Evolutionary conservation across 306 rosid species (phyloP).

Genomic region (Prunus padus): DNA sequence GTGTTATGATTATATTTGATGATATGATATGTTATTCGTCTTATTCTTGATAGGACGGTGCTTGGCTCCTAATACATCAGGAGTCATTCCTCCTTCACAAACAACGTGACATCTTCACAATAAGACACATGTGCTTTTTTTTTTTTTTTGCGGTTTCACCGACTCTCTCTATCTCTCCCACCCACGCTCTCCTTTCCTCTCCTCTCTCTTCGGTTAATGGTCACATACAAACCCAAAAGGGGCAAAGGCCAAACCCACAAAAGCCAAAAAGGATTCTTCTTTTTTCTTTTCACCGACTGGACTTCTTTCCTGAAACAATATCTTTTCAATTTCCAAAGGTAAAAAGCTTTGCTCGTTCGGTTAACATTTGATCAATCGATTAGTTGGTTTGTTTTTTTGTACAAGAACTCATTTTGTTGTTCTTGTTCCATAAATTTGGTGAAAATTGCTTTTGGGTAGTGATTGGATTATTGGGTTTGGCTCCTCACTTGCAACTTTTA

Average conservation of each 20-base stretch:
- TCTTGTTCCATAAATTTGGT: neutral
- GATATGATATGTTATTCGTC: too few species aligned
- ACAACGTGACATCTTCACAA: too few species aligned
- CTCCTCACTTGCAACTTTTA: neutral
- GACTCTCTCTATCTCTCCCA: too few species aligned
- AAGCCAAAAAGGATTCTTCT: neutral
- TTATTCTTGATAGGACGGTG: too few species aligned
- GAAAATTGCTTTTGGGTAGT: neutral
- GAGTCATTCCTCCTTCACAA: too few species aligned
- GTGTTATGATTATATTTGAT: too few species aligned
- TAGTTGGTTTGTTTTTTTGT: neutral
- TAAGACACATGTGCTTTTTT: too few species aligned
- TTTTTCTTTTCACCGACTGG: neutral
- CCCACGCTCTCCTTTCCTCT: too few species aligned
- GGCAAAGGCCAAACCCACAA: slow-evolving; percentile 6
- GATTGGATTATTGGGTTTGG: slow-evolving; percentile 4
- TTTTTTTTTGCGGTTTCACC: too few species aligned
- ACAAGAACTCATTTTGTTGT: neutral
- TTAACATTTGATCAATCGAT: neutral
- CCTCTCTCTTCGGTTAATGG: too few species aligned
- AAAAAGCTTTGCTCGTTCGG: slow-evolving; percentile 1
- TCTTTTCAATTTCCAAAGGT: slow-evolving; percentile 5
- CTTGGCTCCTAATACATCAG: too few species aligned
- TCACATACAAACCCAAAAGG: neutral
- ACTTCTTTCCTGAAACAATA: neutral